Base-by-base conservation (phyloP, 2,329 filamentous ascomycete genomes). In the Elsinoe arachidis region DNA sequence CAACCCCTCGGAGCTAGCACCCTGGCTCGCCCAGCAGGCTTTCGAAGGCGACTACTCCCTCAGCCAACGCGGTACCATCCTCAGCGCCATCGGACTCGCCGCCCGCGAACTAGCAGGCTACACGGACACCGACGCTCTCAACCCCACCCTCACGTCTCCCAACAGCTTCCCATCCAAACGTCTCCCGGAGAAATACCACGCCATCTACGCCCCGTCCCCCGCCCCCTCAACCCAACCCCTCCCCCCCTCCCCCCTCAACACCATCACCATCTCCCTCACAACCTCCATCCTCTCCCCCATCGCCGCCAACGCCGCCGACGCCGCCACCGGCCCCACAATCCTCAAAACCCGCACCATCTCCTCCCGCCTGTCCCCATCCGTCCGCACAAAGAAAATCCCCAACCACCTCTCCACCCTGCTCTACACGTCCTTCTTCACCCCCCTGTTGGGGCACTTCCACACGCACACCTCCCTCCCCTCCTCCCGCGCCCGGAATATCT, bases 31-130 rank as follows among this genome's bases (percentile, higher is more conserved):
- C 2, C 83, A 85, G 58, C 86, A 87, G 0, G 95, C 93, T 68
- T 97, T 96, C 68, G 86, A 90, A 41, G 91, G 91, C 14, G 93
- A 99, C 68, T 91, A 93, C 70, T 96, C 91, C 0, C 76, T 97
- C 37, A 82, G 85, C 0, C 92, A 97, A 69, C 81, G 93, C 38
- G 88, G 87, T 6, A 83, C 87, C 0, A 79, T 97, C 37, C 83
- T 99, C 55, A 86, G 89, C 17, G 85, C 88, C 0, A 75, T 99
- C 3, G 92, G 91, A 0, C 74, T 99, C 0, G 83, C 87, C 30
- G 88, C 88, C 1, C 82, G 92, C 59, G 91, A 97, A 70, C 72
- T 99, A 9, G 89, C 90, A 1, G 91, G 93, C 0, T 83, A 88
- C 62, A 83, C 87, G 47, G 73, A 75, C 6, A 72, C 77, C 52